These are phyloP conservation scores for Fusarium sp. DNA, from an alignment of 2,329 filamentous ascomycete genomes.

Conservation along the genomic window DNA sequence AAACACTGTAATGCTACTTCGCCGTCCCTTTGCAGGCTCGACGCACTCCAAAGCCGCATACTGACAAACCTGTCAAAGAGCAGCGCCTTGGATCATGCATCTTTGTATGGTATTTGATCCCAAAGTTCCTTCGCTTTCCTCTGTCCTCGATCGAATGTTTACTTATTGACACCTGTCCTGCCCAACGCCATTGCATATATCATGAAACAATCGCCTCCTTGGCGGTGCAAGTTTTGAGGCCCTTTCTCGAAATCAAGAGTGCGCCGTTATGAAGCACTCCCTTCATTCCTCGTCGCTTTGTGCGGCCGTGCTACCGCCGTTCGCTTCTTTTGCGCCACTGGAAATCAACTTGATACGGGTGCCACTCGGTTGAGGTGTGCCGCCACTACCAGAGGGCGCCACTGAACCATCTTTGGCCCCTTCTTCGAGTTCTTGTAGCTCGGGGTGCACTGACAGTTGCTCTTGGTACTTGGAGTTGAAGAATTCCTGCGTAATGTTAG, in stretches of 20 bases:
- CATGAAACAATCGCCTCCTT: conserved; percentile 47
- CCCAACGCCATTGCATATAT: conserved; percentile 51
- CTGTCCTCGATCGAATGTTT: conserved; percentile 46
- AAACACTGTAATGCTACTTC: conserved; percentile 44
- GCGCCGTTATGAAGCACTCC: conserved; percentile 8
- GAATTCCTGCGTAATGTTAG: conserved; percentile 64
- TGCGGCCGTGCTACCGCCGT: conserved; percentile 55
- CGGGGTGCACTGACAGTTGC: conserved; percentile 65
- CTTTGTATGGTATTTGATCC: conserved; percentile 48
- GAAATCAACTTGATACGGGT: conserved; percentile 79
- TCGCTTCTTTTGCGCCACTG: conserved; percentile 54
- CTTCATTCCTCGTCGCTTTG: conserved; percentile 68
- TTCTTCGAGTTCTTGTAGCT: conserved; percentile 68
- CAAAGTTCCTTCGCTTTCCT: conserved; percentile 39
- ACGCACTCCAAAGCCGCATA: conserved; percentile 26
- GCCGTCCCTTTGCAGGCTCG: conserved; percentile 38
- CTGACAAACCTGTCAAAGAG: conserved; percentile 20
- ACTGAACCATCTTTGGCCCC: conserved; percentile 55
- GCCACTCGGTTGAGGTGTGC: conserved; percentile 73
- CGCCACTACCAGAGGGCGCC: conserved; percentile 68
- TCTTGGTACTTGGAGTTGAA: conserved; percentile 67
- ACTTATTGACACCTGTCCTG: conserved; percentile 44
- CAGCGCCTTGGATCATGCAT: conserved; percentile 33
- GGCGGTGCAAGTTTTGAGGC: conserved; percentile 28
- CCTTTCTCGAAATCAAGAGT: conserved; percentile 14